Base-by-base conservation (phyloP, 495 filamentous ascomycete species). In the Aspergillus coremiiformis region DNA sequence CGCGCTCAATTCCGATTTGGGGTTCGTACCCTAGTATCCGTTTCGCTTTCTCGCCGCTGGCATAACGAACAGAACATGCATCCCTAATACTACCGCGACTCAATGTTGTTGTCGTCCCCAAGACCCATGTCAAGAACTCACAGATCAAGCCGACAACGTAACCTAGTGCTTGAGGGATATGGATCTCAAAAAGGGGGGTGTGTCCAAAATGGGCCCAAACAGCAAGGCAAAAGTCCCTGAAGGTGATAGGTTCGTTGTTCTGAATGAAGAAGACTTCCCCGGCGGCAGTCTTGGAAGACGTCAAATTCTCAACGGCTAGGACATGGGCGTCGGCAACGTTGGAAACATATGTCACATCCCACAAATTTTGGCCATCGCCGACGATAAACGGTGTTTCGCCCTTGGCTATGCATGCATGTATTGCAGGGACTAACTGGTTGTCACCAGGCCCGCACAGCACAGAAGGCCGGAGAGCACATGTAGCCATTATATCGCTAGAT, bases 261-360 rank as follows among this genome's bases (percentile, higher is more conserved):
- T 80, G 78, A 27, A 85, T 78, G 63, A 81, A 84, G 57, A 85
- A 81, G 14, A 73, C 77, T 52, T 84, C 72, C 0, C 83, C 83
- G 0, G 81, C 78, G 20, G 80, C 81, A 7, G 78, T 80, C 33
- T 62, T 71, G 0, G 71, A 68, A 4, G 72, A 73, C 17, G 81
- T 55, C 44, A 85, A 68, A 56, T 83, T 83, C 56, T 79, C 73
- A 4, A 77, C 74, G 4, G 83, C 82, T 29, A 86, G 74, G 21
- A 84, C 64, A 59, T 85, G 81, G 17, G 82, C 82, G 55, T 84
- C 74, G 14, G 80, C 83, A 23, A 79, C 63, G 50, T 86, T 86
- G 55, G 64, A 65, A 20, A 83, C 77, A 59, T 84, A 79, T 21
- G 77, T 80, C 42, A 83, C 77, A 62, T 85, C 80, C 70, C 77